Evolutionary conservation across 2,329 filamentous ascomycete genomes (phyloP).

Genomic region (Camillea tinctor): DNA sequence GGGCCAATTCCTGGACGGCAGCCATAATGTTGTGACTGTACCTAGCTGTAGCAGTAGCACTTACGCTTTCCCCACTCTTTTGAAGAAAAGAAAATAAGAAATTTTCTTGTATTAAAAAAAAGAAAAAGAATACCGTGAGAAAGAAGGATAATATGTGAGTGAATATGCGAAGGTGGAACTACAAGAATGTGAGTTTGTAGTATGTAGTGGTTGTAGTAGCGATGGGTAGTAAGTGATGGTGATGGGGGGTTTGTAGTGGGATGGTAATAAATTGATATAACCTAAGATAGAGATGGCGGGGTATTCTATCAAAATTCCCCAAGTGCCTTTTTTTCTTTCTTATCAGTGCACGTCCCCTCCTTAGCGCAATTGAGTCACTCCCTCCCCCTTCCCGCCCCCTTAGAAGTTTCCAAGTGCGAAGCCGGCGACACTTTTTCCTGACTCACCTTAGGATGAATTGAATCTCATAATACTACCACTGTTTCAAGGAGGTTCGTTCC

Average conservation of each 20-base stretch:
- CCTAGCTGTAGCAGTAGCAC: neutral
- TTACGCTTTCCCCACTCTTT: neutral
- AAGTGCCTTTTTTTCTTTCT: neutral
- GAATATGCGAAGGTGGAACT: neutral
- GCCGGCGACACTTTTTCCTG: neutral
- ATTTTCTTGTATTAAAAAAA: too few relatives aligned
- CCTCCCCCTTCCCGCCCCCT: too few relatives aligned
- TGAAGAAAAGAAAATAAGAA: neutral
- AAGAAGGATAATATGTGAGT: too few relatives aligned
- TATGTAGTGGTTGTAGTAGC: too few relatives aligned
- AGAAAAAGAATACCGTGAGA: neutral
- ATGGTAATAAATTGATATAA: neutral
- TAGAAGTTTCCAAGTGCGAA: neutral
- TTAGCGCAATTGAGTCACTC: neutral
- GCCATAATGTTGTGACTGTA: too few relatives aligned
- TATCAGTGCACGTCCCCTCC: neutral
- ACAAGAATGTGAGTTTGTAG: too few relatives aligned
- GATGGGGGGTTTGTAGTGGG: neutral
- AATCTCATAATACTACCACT: too few relatives aligned
- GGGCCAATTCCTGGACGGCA: conserved; percentile 48
- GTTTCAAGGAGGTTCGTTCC: too few relatives aligned
- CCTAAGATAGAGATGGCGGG: too few relatives aligned
- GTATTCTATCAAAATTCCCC: neutral
- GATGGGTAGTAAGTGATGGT: neutral
- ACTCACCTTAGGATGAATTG: neutral